Conservation (phyloP, 805 yeast genomes). For the Zygoascus bituminiphila region DNA sequence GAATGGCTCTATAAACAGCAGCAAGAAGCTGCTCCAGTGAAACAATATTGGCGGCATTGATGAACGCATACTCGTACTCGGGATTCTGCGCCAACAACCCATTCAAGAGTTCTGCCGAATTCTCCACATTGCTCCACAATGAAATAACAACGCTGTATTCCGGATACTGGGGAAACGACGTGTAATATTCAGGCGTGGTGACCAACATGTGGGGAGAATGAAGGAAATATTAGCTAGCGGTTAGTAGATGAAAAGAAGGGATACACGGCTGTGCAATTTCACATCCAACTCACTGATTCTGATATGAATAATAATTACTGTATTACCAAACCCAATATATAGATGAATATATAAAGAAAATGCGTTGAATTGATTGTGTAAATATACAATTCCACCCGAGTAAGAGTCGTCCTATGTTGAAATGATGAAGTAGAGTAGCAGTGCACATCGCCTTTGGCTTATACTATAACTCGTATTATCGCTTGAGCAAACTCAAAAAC, state of each 20-base stretch:
- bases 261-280: no score
- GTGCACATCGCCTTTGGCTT: neutral
- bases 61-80: constrained; percentile 53
- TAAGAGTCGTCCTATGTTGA: no score
- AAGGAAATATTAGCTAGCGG: no score
- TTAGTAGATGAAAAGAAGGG: no score
- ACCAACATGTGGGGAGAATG: neutral
- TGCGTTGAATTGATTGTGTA: neutral
- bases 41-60: constrained; percentile 50
- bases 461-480: neutral
- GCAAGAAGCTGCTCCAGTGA: constrained; percentile 55
- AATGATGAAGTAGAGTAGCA: no score
- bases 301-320: neutral
- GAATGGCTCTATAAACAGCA: constrained; percentile 52
- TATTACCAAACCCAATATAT: neutral
- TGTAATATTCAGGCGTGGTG: neutral
- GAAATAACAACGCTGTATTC: constrained; percentile 32
- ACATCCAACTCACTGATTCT: no score
- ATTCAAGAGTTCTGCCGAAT: constrained; percentile 37
- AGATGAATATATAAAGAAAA: neutral
- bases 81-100: constrained; percentile 39
- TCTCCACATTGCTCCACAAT: constrained; percentile 40
- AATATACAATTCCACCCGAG: no score
- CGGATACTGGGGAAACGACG: constrained; percentile 3
- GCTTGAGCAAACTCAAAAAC: constrained; percentile 61